These are phyloP conservation scores for Cyclocybe cylindracea DNA, from an alignment of 768 basidiomycete genomes.

Conservation along the genomic window DNA sequence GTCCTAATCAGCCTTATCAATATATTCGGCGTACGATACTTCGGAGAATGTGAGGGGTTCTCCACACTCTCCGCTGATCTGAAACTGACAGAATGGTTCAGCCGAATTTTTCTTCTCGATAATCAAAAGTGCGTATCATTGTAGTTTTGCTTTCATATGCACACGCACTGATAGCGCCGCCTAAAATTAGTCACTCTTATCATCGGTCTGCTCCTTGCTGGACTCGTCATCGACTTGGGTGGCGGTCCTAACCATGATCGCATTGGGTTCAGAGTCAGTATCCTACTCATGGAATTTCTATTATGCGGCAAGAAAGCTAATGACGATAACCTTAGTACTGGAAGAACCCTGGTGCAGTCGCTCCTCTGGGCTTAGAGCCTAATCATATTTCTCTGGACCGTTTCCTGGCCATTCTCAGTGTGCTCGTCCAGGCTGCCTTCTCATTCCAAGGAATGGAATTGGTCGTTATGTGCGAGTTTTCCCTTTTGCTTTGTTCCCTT, in stretches of 20 bases:
- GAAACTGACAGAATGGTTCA: conserved; percentile 14
- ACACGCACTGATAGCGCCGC: background rate
- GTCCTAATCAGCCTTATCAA: conserved; percentile 63
- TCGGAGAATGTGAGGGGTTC: conserved; percentile 56
- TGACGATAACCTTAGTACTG: conserved; percentile 45
- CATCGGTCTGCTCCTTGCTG: conserved; percentile 57
- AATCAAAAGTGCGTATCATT: conserved; percentile 53
- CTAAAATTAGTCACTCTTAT: conserved; percentile 51
- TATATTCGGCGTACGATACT: conserved; percentile 70
- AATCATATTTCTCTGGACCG: conserved; percentile 44
- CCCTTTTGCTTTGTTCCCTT: background rate
- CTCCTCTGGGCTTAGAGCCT: conserved; percentile 40
- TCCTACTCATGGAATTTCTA: conserved; percentile 3
- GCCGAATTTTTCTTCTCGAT: conserved; percentile 70
- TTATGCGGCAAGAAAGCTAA: background rate
- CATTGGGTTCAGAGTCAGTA: conserved; percentile 63
- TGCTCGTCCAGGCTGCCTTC: conserved; percentile 62
- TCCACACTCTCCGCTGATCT: background rate
- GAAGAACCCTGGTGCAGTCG: conserved; percentile 69
- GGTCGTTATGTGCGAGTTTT: conserved; percentile 55
- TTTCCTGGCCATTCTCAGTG: conserved; percentile 45
- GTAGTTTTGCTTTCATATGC: background rate
- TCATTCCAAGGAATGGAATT: conserved; percentile 80
- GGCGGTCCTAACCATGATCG: conserved; percentile 70
- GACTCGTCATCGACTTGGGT: conserved; percentile 75